Base-by-base conservation (phyloP, 2,329 filamentous ascomycete species). In the Exophiala sideris region DNA sequence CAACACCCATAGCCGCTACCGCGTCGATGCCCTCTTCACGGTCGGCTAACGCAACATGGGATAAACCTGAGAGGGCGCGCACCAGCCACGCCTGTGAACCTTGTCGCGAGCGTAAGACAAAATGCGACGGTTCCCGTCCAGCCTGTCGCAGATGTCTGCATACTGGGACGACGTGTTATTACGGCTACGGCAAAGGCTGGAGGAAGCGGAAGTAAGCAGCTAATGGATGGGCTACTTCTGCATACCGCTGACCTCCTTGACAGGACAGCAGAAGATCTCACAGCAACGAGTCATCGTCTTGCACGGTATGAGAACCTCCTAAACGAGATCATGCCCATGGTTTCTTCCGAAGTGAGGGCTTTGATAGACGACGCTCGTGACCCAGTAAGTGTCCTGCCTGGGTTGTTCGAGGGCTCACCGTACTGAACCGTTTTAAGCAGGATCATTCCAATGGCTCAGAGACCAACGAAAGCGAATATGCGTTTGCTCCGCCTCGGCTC, bases 101-200 rank as follows among this genome's bases (percentile, higher is more conserved):
- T 6, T 64, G 62, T 52, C 58, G 62, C 38, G 62, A 64, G 50
- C 58, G 62, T 20, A 64, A 64, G 47, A 64, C 62, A 7, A 64
- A 64, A 46, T 64, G 62, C 47, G 62, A 64, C 41, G 62, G 62
- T 32, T 60, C 58, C 9, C 53, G 62, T 14, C 62, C 62, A 10
- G 53, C 62, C 9, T 64, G 62, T 46, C 60, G 60, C 32, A 49
- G 62, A 49, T 64, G 62, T 47, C 50, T 62, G 41, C 62, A 64
- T 44, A 62, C 62, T 1, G 60, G 58, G n/a, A 64, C 59, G 10
- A 45, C 46, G 9, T 64, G 62, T 50, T 60, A 61, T 38, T 64
- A 64, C 45, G 62, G 62, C 45, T 64, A 64, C 41, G 62, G 62
- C 8, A 64, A 64, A 48, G 62, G 62, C 8, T 64, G 62, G 62